Evolutionary conservation across 2,329 filamentous ascomycete species (phyloP), one percentile per base, ranked within the genome.

Genomic region (Byssoonygena ceratinophila): DNA sequence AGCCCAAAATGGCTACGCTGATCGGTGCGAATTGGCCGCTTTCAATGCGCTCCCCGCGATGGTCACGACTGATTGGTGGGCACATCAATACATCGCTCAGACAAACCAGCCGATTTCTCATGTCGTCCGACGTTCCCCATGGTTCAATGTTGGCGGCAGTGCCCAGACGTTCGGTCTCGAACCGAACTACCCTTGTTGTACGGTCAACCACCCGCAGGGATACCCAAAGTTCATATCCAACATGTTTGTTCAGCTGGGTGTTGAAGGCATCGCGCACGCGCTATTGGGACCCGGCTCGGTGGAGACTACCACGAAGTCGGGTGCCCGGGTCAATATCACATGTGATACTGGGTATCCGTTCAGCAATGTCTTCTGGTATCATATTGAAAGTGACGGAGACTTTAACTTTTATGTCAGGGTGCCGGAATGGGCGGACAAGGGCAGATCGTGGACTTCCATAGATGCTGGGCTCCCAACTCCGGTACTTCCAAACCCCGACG

Each of bases 151-250:
- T 22, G 71, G 73, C 46, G 63, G 61, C 4, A 60, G 62, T 25
- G 71, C 71, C 1, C 69, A 74, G 36, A 74, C 73, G 0, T 80
- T 75, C 59, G 76, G 76, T 1, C 64, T 79, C 12, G 76, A 78
- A 52, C 74, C 74, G 1, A 70, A 76, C 31, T 78, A 66, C 53
- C 68, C 68, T 1, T 81, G 77, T 63, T 81, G 78, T 58, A 78
- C 77, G 1, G 78, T 81, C 54, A 81, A 81, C 53, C 76, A 80
- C 57, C 74, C 72, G 1, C 76, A 80, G 58, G 78, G 74, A 7
- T 78, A 74, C 55, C 76, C 78, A 0, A 80, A 80, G 57, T 79
- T 76, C 52, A 60, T 76, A 0, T 70, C 74, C 8, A 67, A 71
- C 52, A 72, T 71, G 54, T 80, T 71, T 63, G 70, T 74, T 4